These are phyloP conservation scores for Pythium aphanidermatum DNA, from an alignment of 352 stramenopile genomes.

Conservation along the genomic window DNA sequence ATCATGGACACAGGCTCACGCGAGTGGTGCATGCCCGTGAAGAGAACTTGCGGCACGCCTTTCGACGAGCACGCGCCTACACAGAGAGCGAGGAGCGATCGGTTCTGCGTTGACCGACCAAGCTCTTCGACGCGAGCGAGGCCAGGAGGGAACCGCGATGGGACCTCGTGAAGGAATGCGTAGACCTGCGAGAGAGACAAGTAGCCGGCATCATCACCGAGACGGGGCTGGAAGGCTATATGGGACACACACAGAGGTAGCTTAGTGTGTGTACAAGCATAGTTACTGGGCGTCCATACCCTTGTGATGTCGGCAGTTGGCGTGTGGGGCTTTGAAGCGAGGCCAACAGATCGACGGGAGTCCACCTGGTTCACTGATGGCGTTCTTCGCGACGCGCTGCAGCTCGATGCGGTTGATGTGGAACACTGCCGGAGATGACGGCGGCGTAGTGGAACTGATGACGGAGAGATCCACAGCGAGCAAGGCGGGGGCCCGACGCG, in stretches of 20 bases:
- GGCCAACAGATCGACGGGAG: constrained; percentile 1
- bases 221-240: constrained; percentile 24
- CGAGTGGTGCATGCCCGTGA: constrained; percentile 80
- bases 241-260: background rate
- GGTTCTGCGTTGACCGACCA: constrained; percentile 49
- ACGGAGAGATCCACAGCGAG: constrained; percentile 5
- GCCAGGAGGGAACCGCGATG: constrained; percentile 21
- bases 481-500: background rate
- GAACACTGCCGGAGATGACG: background rate
- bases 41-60: constrained; percentile 50
- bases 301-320: constrained; percentile 18
- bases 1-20: constrained; percentile 88
- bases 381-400: constrained; percentile 2
- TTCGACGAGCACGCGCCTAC: constrained; percentile 39
- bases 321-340: constrained; percentile 2
- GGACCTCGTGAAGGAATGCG: constrained; percentile 39
- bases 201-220: constrained; percentile 58
- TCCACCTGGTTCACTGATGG: background rate
- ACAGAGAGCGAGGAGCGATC: constrained; percentile 59
- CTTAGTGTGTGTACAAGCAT: background rate
- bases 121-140: constrained; percentile 54
- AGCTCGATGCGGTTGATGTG: constrained; percentile 16
- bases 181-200: constrained; percentile 59
- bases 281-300: constrained; percentile 1
- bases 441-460: background rate